Evolutionary conservation across 768 basidiomycete genomes (phyloP), one percentile per base, ranked within the genome.

Genomic region (Suillus placidus): DNA sequence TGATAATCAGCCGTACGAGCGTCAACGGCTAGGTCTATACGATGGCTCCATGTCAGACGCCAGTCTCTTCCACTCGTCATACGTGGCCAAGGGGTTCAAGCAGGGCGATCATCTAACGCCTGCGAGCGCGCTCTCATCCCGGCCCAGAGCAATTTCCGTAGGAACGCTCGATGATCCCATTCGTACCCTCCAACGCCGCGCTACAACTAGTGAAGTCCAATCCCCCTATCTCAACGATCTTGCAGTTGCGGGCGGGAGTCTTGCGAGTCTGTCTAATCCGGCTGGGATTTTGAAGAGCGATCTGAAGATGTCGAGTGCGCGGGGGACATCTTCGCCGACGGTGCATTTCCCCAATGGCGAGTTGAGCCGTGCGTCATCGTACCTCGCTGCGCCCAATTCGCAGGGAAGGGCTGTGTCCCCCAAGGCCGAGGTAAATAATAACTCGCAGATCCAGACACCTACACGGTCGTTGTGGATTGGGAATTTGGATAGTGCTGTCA

Each of bases 381-480:
- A 93, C 72, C 81, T 94, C 38, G 80, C 86, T 66, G 88, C 92
- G 12, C 89, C 90, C 34, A 83, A 83, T 55, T 83, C 84, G 34
- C 86, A 88, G 72, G 91, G 87, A 72, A 87, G 92, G 60, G 88
- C 92, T n/a, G 80, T 91, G 63, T 94, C 93, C 14, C 93, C 93
- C 30, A 95, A 94, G 77, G 84, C 89, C 45, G 92, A 94, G 78
- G 83, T 79, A 40, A 76, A 34, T 37, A 82, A 85, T 51, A 82
- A 86, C 42, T 86, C 88, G 14, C 92, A 95, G 72, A 86, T 90
- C 62, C 96, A 98, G 79, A 91, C 94, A 47, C 97, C 97, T 42
- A 97, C 97, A 13, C 90, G 97, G 60, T 96, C 94, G 40, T 82
- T 99, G 35, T 99, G 97, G 97, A 97, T 99, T 74, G 97, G 97